phyloP scores from a whole-genome alignment of 139 green algal species.

The Chlorella sorokiniana region DNA sequence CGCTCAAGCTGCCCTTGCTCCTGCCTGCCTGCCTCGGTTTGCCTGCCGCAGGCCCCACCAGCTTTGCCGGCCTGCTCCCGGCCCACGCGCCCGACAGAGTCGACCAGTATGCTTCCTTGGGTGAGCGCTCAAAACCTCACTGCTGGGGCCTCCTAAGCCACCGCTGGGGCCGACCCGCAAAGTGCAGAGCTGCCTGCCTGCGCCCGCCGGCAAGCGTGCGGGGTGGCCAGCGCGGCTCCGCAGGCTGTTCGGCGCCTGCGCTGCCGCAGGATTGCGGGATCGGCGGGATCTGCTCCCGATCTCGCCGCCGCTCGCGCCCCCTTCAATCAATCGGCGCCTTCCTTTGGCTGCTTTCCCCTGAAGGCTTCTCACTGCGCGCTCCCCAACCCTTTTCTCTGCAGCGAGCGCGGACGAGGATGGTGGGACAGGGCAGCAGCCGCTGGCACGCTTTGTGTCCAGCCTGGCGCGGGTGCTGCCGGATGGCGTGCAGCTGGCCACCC shows the following conservation, averaged over 20 bases:
- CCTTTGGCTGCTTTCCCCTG: too few species aligned
- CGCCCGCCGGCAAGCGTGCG: too few species aligned
- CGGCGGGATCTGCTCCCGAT: neutral
- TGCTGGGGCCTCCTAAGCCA: too few species aligned
- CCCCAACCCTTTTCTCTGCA: too few species aligned
- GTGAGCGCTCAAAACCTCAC: conserved; percentile 7
- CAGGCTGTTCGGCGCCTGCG: too few species aligned
- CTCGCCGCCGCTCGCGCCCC: neutral
- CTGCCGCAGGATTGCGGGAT: too few species aligned
- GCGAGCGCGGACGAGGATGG: conserved; percentile 3
- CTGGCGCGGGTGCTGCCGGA: neutral
- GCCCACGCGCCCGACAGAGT: neutral
- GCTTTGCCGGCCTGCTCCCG: conserved; percentile 6
- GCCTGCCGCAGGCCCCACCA: conserved; percentile 11
- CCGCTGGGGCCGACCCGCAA: too few species aligned
- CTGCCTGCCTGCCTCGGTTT: neutral
- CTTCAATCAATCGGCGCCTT: neutral
- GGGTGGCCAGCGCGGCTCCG: too few species aligned
- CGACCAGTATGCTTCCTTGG: conserved; percentile 21
- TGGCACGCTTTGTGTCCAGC: conserved; percentile 11
- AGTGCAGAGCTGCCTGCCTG: too few species aligned
- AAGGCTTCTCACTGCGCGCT: neutral
- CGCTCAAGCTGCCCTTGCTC: neutral
- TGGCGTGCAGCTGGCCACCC: conserved; percentile 12
- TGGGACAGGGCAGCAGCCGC: neutral